Conservation (phyloP, 2,329 filamentous ascomycete genomes). For the Myriosclerotinia curreyana region DNA sequence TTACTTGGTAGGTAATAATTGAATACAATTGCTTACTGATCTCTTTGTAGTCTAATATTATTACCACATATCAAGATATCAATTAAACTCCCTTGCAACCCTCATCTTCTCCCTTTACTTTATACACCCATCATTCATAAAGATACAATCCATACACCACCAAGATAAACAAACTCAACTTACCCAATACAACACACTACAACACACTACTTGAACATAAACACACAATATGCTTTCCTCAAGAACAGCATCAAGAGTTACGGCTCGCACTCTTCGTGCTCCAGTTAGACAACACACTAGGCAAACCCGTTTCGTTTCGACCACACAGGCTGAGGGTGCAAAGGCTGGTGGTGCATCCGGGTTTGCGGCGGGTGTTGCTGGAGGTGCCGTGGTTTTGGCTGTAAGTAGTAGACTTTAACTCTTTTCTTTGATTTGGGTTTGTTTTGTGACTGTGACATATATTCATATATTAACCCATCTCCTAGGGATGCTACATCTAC, state of each 20-base stretch:
- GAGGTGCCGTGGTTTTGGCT: conserved; percentile 47
- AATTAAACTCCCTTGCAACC: not conserved
- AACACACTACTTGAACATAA: no score
- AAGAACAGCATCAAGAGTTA: conserved; percentile 30
- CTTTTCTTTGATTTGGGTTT: no score
- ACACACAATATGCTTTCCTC: conserved; percentile 27
- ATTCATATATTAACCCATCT: no score
- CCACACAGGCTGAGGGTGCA: conserved; percentile 30
- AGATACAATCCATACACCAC: not conserved
- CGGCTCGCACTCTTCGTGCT: conserved; percentile 24
- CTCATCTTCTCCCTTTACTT: not conserved
- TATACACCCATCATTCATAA: no score
- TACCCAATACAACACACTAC: not conserved
- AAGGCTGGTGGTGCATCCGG: conserved; percentile 40
- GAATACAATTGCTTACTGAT: no score
- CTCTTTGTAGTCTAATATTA: no score
- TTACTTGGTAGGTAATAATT: no score
- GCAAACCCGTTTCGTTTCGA: conserved; percentile 33
- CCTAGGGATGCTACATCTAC: conserved; percentile 47
- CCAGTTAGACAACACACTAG: conserved; percentile 33
- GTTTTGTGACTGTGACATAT: no score
- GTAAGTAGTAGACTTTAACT: conserved; percentile 25
- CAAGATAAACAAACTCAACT: not conserved
- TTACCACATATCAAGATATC: no score
- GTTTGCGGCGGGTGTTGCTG: conserved; percentile 49